A percentile compares a stretch with the other conserved stretches of the same genome.
Evolutionary conservation across 2,329 filamentous ascomycete genomes (phyloP).

Genomic region (Curvularia hawaiiensis): DNA sequence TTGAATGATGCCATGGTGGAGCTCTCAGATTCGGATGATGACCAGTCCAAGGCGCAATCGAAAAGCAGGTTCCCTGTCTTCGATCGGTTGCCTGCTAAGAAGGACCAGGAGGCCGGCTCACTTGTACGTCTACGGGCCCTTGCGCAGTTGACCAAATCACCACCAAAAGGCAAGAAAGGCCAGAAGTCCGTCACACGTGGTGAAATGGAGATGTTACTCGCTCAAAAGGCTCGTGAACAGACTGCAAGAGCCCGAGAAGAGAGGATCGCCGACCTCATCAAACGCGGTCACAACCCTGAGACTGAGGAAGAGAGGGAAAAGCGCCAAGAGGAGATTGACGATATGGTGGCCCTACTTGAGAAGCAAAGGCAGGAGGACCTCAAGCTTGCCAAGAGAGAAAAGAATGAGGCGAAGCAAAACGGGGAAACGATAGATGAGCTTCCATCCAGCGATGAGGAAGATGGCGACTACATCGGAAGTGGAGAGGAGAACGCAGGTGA

Average conservation of each 20-base stretch:
- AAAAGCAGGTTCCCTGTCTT: slow-evolving; percentile 61
- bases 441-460: slow-evolving; percentile 60
- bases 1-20: slow-evolving; percentile 31
- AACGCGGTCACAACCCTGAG: slow-evolving; percentile 80
- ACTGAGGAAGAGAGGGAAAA: slow-evolving; percentile 85
- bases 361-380: slow-evolving; percentile 81
- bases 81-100: slow-evolving; percentile 68
- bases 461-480: slow-evolving; percentile 55
- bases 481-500: slow-evolving; percentile 55
- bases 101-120: slow-evolving; percentile 66
- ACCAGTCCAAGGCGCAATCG: slow-evolving; percentile 65
- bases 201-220: slow-evolving; percentile 71
- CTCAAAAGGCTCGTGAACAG: slow-evolving; percentile 77
- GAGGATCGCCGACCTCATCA: slow-evolving; percentile 75
- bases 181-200: slow-evolving; percentile 67
- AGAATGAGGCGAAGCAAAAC: slow-evolving; percentile 70
- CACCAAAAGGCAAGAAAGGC: slow-evolving; percentile 52
- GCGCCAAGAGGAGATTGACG: slow-evolving; percentile 82
- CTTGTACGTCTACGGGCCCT: slow-evolving; percentile 73
- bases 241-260: slow-evolving; percentile 78
- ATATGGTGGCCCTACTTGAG: slow-evolving; percentile 70
- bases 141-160: slow-evolving; percentile 71
- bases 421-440: slow-evolving; percentile 51
- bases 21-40: slow-evolving; percentile 61
- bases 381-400: slow-evolving; percentile 78